phyloP scores from a whole-genome alignment of 2,329 filamentous ascomycete species.

The Lachnellula suecica region DNA sequence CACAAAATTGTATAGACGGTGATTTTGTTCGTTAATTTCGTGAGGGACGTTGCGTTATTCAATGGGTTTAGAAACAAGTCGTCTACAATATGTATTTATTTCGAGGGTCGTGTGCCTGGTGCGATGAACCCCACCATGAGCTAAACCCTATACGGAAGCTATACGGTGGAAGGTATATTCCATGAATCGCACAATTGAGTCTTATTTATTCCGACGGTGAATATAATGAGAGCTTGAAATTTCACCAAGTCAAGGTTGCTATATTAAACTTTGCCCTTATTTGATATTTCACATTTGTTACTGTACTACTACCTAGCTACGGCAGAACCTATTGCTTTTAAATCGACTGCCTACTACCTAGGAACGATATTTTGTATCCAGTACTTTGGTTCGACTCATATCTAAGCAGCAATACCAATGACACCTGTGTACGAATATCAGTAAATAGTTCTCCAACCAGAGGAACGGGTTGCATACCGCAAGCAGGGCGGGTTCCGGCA shows the following conservation, averaged over 20 bases:
- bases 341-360: background rate
- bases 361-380: background rate
- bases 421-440: conserved; percentile 55
- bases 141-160: background rate
- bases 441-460: background rate
- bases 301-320: background rate
- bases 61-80: background rate
- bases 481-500: conserved; percentile 88
- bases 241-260: too few relatives aligned
- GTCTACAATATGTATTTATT: background rate
- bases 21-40: background rate
- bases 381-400: background rate
- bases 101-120: background rate
- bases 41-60: background rate
- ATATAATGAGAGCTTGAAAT: too few relatives aligned
- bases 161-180: too few relatives aligned
- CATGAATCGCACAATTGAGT: too few relatives aligned
- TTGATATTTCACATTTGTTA: too few relatives aligned
- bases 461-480: conserved; percentile 60
- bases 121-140: conserved; percentile 1
- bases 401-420: conserved; percentile 81
- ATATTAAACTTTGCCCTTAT: too few relatives aligned
- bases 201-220: too few relatives aligned
- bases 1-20: background rate
- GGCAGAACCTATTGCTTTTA: background rate